Conservation (phyloP, 2,329 filamentous ascomycete species). For the Clarireedia homoeocarpa region DNA sequence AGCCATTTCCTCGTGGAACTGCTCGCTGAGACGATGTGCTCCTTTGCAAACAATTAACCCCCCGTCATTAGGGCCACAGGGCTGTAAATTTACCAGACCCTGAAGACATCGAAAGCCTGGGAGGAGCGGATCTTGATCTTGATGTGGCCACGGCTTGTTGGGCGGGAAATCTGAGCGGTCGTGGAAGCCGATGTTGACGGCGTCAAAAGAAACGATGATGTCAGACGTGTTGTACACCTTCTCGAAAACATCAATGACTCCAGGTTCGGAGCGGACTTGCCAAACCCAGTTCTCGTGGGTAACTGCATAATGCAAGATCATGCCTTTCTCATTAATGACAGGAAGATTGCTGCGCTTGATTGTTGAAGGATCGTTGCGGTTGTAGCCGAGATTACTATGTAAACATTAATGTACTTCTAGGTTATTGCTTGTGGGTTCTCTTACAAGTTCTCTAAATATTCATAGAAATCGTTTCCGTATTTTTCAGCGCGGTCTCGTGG, state of each 20-base stretch:
- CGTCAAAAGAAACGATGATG: constrained; percentile 39
- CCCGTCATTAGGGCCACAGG: constrained; percentile 29
- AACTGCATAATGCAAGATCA: no score
- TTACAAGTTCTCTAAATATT: no score
- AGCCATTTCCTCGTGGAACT: constrained; percentile 20
- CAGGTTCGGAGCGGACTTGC: constrained; percentile 32
- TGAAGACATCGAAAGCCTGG: constrained; percentile 38
- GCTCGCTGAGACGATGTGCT: constrained; percentile 24
- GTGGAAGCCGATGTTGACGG: constrained; percentile 31
- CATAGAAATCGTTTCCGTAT: no score
- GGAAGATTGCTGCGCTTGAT: no score
- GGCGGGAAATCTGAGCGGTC: constrained; percentile 13
- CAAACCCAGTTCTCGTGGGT: constrained; percentile 35
- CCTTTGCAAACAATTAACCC: constrained; percentile 30
- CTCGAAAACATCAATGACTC: constrained; percentile 33
- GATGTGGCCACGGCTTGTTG: constrained; percentile 33
- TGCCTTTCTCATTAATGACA: no score
- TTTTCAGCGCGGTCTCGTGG: constrained; percentile 5
- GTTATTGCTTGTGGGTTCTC: no score
- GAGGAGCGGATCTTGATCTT: constrained; percentile 32
- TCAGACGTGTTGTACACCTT: constrained; percentile 35
- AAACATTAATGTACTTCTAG: no score
- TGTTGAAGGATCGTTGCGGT: no score
- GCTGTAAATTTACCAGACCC: constrained; percentile 35
- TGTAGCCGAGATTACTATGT: no score